These are phyloP conservation scores for Pythium aristosporum DNA, from an alignment of 352 stramenopile genomes.

Conservation along the genomic window DNA sequence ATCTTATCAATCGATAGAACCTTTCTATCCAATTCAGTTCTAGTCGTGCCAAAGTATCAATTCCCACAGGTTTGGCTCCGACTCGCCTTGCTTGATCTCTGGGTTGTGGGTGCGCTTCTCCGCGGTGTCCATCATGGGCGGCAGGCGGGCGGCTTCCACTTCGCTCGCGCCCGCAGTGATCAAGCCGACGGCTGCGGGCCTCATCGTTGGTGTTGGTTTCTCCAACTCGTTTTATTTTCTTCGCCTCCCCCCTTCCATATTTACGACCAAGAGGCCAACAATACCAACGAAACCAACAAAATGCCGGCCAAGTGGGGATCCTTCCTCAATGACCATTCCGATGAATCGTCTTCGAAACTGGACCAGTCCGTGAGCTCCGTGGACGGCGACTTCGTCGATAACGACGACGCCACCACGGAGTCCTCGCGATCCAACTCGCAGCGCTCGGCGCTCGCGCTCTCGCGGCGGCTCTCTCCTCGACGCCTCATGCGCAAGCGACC, in stretches of 20 bases:
- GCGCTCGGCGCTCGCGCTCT: slow-evolving; percentile 26
- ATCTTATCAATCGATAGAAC: neutral
- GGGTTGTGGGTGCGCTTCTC: neutral
- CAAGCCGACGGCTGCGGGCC: neutral
- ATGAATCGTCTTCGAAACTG: neutral
- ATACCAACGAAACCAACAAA: neutral
- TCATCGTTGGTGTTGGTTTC: neutral
- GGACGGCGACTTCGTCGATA: neutral
- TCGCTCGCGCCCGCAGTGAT: neutral
- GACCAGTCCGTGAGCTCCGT: neutral
- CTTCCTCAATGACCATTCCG: slow-evolving; percentile 4
- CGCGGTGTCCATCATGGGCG: slow-evolving; percentile 6
- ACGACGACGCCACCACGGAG: slow-evolving; percentile 20
- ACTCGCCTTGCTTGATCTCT: slow-evolving; percentile 19
- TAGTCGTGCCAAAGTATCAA: neutral
- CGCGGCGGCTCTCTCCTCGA: slow-evolving; percentile 27
- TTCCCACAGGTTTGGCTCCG: slow-evolving; percentile 17
- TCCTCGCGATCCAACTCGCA: slow-evolving; percentile 15
- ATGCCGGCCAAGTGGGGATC: slow-evolving; percentile 13
- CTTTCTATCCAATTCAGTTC: neutral
- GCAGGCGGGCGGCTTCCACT: neutral
- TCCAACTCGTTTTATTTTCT: neutral
- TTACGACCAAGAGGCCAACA: neutral
- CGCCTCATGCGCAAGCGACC: slow-evolving; percentile 27
- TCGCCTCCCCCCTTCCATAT: neutral